These are phyloP conservation scores for Penicillium ochrochloron DNA, from an alignment of 495 filamentous ascomycete species.

Conservation along the genomic window DNA sequence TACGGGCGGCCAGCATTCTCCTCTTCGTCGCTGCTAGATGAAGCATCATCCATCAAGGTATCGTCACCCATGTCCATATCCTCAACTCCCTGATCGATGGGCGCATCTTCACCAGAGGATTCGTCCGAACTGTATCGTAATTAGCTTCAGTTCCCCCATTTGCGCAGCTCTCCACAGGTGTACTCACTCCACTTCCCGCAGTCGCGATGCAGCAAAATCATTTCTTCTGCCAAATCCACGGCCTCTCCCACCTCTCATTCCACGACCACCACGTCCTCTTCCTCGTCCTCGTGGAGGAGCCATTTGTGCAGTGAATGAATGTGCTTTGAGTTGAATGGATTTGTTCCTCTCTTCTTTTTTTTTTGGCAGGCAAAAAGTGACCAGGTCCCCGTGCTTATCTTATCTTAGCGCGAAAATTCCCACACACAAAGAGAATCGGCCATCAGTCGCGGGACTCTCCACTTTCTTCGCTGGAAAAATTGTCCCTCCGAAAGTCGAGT, in stretches of 20 bases:
- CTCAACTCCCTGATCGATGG: constrained; percentile 27
- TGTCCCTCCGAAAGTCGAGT: constrained; percentile 34
- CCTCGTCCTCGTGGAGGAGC: constrained; percentile 32
- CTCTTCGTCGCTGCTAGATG: constrained; percentile 51
- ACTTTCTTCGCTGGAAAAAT: constrained; percentile 36
- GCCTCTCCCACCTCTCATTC: constrained; percentile 30
- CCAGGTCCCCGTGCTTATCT: constrained; percentile 46
- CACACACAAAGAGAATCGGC: constrained; percentile 52
- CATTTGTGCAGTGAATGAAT: constrained; percentile 20
- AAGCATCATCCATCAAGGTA: constrained; percentile 36
- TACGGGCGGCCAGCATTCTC: constrained; percentile 57
- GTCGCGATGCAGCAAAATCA: constrained; percentile 44
- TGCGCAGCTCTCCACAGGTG: constrained; percentile 8
- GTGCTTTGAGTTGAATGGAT: not conserved
- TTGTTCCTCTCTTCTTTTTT: constrained; percentile 13
- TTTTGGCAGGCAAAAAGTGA: constrained; percentile 12
- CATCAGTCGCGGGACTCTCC: constrained; percentile 33
- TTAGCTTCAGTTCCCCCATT: constrained; percentile 21
- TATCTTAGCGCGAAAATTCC: constrained; percentile 62
- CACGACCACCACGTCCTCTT: constrained; percentile 19
- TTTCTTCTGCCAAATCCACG: constrained; percentile 30
- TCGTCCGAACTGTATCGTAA: constrained; percentile 35
- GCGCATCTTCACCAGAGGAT: constrained; percentile 38
- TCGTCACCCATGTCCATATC: constrained; percentile 32
- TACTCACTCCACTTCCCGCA: constrained; percentile 48